phyloP scores from a whole-genome alignment of 306 rosid genomes.

The Prunus mongolica region DNA sequence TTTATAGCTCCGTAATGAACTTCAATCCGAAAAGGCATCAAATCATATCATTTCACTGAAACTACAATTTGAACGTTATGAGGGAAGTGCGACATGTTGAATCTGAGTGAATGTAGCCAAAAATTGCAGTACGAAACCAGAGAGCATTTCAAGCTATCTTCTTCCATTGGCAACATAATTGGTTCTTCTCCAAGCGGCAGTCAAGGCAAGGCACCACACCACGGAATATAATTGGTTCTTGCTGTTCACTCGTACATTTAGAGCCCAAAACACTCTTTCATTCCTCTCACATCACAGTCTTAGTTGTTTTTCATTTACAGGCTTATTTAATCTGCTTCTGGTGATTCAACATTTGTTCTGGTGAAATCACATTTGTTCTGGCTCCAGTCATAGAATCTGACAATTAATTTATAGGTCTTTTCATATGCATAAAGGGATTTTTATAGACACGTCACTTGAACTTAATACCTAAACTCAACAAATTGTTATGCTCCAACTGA shows the following conservation, averaged over 20 bases:
- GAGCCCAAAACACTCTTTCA: not conserved
- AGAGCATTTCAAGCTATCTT: conserved; percentile 19
- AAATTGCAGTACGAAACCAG: conserved; percentile 18
- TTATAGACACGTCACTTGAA: no score
- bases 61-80: not conserved
- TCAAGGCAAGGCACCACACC: conserved; percentile 30
- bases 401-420: no score
- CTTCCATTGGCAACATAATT: conserved; percentile 2
- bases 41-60: not conserved
- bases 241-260: conserved; percentile 21
- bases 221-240: not conserved
- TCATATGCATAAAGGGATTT: no score
- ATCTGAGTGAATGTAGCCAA: conserved; percentile 3
- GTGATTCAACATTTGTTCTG: no score
- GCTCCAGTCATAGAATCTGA: no score
- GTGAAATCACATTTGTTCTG: no score
- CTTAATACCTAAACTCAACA: not conserved
- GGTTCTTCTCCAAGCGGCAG: conserved; percentile 35
- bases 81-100: no score
- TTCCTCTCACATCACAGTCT: no score
- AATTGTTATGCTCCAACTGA: not conserved
- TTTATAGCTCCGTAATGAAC: no score
- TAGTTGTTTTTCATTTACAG: not conserved
- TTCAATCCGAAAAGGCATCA: not conserved
- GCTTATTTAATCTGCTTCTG: no score